Percentiles rank a stretch among this genome's conserved stretches.
Evolutionary conservation across 768 basidiomycete genomes (phyloP).

Genomic region (Mycena kentingensis): DNA sequence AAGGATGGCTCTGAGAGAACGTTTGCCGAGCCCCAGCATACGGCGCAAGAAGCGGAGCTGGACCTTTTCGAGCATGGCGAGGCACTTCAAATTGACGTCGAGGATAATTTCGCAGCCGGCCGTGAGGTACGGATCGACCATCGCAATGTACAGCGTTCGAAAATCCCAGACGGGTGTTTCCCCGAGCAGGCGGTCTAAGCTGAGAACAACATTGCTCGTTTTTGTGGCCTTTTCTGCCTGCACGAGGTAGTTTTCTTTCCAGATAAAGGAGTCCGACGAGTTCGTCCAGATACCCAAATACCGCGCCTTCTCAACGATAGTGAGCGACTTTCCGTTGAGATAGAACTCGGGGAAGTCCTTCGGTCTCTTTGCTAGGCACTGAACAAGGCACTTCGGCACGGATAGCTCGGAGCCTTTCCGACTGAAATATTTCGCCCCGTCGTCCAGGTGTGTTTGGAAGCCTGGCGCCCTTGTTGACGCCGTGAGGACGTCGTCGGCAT

Average conservation of each 20-base stretch:
- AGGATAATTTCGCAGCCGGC: slow-evolving; percentile 3
- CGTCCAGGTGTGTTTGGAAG: slow-evolving; percentile 6
- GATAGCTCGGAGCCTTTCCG: slow-evolving; percentile 5
- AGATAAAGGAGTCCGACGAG: not conserved
- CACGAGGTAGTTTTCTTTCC: not conserved
- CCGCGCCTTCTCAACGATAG: not conserved
- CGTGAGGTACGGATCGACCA: slow-evolving; percentile 8
- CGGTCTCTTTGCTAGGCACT: not conserved
- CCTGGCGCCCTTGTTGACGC: not conserved
- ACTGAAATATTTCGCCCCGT: not conserved
- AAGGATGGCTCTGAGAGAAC: not conserved
- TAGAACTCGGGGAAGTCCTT: not conserved
- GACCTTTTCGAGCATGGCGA: not conserved
- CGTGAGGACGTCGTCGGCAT: slow-evolving; percentile 3
- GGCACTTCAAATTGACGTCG: not conserved
- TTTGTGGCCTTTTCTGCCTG: not conserved
- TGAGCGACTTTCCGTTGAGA: not conserved
- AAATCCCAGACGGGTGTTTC: not conserved
- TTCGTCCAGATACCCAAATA: slow-evolving; percentile 2
- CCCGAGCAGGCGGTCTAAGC: not conserved
- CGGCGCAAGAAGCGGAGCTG: slow-evolving; percentile 1
- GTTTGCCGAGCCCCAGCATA: not conserved
- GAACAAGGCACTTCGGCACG: slow-evolving; percentile 4
- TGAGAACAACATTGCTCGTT: not conserved
- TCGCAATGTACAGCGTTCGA: slow-evolving; percentile 4